A percentile compares a stretch with the other conserved stretches of the same genome.
These are phyloP conservation scores for Medicago ruthenica DNA, from an alignment of 306 rosid genomes.

Conservation along the genomic window DNA sequence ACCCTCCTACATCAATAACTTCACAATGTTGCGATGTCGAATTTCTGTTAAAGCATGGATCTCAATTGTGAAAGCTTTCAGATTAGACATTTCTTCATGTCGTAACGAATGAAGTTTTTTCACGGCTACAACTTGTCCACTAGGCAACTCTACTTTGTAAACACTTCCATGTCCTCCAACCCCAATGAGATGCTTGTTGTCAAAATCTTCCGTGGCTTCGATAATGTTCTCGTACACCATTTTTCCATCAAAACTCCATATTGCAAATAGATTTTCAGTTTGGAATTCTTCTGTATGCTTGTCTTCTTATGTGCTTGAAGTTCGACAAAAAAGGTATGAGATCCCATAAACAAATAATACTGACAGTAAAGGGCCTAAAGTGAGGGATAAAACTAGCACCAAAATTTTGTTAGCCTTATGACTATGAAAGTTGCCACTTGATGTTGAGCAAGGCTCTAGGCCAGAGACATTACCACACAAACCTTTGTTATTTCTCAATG, in stretches of 20 bases:
- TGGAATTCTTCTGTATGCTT: neutral
- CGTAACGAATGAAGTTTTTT: neutral
- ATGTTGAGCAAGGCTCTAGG: too few relatives aligned
- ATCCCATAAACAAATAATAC: neutral
- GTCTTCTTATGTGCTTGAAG: neutral
- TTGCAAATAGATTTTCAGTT: neutral
- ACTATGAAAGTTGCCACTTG: too few relatives aligned
- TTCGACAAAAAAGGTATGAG: neutral
- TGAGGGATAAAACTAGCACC: too few relatives aligned
- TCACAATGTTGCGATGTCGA: neutral
- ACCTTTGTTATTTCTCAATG: too few relatives aligned
- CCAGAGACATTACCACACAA: too few relatives aligned
- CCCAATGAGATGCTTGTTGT: neutral
- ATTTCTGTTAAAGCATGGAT: neutral
- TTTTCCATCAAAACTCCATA: slow-evolving; percentile 9
- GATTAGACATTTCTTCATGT: neutral
- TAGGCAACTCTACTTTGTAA: neutral
- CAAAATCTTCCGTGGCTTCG: neutral
- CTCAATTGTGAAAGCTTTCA: neutral
- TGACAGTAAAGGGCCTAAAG: too few relatives aligned
- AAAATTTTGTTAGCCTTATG: too few relatives aligned
- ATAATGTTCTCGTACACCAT: neutral
- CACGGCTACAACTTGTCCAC: neutral
- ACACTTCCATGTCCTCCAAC: neutral
- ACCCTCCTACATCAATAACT: too few relatives aligned